A percentile compares a stretch with the other conserved stretches of the same genome.
Evolutionary conservation across 768 basidiomycete genomes (phyloP).

Genomic region (Roridomyces roridus): DNA sequence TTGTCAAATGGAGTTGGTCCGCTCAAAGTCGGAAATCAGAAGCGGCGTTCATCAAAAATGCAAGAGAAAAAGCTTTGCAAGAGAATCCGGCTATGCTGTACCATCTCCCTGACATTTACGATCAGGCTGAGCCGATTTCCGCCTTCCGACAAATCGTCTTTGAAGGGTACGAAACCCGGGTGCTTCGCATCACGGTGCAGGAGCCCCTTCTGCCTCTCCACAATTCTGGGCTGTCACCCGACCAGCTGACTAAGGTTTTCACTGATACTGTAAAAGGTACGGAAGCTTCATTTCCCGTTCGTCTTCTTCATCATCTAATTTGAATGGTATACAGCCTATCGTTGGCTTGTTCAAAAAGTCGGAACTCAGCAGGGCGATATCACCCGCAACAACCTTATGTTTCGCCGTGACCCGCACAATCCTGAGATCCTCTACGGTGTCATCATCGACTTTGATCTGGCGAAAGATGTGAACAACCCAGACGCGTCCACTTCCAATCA

Average conservation of each 20-base stretch:
- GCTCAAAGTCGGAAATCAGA: not conserved
- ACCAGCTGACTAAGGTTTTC: not conserved
- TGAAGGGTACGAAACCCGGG: slow-evolving; percentile 1
- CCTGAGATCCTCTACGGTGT: slow-evolving; percentile 1
- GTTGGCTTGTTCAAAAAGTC: not conserved
- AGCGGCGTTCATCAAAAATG: not conserved
- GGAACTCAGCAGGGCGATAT: not conserved
- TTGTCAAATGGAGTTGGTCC: slow-evolving; percentile 7
- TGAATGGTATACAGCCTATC: slow-evolving; percentile 1
- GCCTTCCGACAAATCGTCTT: too few relatives aligned
- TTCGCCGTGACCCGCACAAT: not conserved
- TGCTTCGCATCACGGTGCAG: not conserved
- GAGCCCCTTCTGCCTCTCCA: too few relatives aligned
- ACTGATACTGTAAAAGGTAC: not conserved
- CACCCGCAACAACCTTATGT: not conserved
- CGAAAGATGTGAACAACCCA: not conserved
- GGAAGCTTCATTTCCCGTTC: not conserved
- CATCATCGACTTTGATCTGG: slow-evolving; percentile 9
- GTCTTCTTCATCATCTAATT: not conserved
- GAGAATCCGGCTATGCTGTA: not conserved
- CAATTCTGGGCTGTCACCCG: not conserved
- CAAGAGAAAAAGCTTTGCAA: not conserved
- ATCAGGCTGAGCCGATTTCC: not conserved
- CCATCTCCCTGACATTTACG: slow-evolving; percentile 2
- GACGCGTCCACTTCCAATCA: slow-evolving; percentile 19